These are phyloP conservation scores for Sporisorium graminicola DNA, from an alignment of 1,284 basidiomycete genomes.

Conservation along the genomic window DNA sequence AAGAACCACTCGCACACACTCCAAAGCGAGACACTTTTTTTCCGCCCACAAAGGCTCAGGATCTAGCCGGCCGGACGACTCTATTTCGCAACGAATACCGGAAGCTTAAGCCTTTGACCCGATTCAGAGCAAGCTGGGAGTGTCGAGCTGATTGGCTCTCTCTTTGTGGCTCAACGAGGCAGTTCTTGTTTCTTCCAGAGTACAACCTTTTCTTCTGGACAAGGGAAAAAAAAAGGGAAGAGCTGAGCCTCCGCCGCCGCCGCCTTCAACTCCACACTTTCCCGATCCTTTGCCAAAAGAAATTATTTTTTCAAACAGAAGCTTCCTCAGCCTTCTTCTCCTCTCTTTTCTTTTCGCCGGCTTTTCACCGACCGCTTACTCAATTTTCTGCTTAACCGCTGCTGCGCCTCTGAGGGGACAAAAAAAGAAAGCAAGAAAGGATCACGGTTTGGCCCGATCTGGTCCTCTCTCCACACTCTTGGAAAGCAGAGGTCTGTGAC, in stretches of 20 bases:
- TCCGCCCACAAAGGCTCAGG: too few relatives aligned
- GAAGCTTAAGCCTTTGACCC: too few relatives aligned
- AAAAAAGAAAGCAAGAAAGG: neutral
- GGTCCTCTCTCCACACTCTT: neutral
- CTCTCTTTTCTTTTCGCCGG: slow-evolving; percentile 21
- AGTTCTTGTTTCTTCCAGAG: neutral
- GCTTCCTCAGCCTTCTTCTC: slow-evolving; percentile 27
- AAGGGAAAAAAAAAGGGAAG: neutral
- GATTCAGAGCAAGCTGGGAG: too few relatives aligned
- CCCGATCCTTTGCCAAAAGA: neutral
- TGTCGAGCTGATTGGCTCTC: neutral
- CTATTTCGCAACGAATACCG: neutral
- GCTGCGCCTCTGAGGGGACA: neutral
- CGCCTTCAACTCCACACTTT: slow-evolving; percentile 1
- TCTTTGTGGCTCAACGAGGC: neutral
- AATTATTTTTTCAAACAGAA: neutral
- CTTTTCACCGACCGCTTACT: slow-evolving; percentile 27
- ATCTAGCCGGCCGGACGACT: too few relatives aligned
- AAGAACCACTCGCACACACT: neutral
- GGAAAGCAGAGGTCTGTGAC: neutral
- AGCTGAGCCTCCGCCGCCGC: neutral
- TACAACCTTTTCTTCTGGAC: neutral
- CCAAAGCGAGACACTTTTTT: too few relatives aligned
- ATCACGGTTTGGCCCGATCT: slow-evolving; percentile 44
- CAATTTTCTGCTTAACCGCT: slow-evolving; percentile 2